These are phyloP conservation scores for Herpetomonas samuelpessoai DNA, from an alignment of 208 protist species.

Conservation along the genomic window DNA sequence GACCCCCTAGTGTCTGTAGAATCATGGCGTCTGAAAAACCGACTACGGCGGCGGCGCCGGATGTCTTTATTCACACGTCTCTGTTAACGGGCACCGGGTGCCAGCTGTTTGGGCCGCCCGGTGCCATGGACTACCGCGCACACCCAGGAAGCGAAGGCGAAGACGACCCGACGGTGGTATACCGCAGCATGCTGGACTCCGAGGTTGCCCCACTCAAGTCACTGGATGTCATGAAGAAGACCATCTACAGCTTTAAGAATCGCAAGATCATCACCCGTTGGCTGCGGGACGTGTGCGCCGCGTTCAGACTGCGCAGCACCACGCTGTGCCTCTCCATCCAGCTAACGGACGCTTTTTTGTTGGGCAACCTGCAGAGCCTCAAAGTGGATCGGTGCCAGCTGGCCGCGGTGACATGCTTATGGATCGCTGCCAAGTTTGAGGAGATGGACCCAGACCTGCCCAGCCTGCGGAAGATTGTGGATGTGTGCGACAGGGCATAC, in stretches of 20 bases:
- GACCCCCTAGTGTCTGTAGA: neutral
- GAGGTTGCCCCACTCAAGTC: constrained; percentile 56
- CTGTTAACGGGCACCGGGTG: constrained; percentile 66
- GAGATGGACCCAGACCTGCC: constrained; percentile 73
- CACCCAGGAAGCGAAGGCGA: constrained; percentile 56
- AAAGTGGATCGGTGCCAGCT: constrained; percentile 73
- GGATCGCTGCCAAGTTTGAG: constrained; percentile 86
- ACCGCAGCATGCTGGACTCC: constrained; percentile 66
- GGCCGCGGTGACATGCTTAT: constrained; percentile 67
- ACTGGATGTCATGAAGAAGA: constrained; percentile 69
- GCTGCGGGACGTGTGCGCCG: constrained; percentile 77
- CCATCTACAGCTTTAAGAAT: constrained; percentile 85
- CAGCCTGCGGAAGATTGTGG: constrained; percentile 57
- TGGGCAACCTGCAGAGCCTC: constrained; percentile 51
- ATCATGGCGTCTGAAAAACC: neutral
- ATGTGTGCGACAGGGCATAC: constrained; percentile 78
- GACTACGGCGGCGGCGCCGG: constrained; percentile 9
- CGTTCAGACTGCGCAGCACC: constrained; percentile 71
- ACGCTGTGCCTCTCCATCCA: constrained; percentile 85
- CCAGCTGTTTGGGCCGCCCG: constrained; percentile 52
- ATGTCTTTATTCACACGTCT: constrained; percentile 61
- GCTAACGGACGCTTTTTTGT: constrained; percentile 69
- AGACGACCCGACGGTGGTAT: constrained; percentile 54
- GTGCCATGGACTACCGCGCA: constrained; percentile 71
- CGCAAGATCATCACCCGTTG: constrained; percentile 77